Percentiles rank a stretch among this genome's conserved stretches.
Conservation (phyloP, 257 asterid genomes). For the Solanum corneliomulleri region DNA sequence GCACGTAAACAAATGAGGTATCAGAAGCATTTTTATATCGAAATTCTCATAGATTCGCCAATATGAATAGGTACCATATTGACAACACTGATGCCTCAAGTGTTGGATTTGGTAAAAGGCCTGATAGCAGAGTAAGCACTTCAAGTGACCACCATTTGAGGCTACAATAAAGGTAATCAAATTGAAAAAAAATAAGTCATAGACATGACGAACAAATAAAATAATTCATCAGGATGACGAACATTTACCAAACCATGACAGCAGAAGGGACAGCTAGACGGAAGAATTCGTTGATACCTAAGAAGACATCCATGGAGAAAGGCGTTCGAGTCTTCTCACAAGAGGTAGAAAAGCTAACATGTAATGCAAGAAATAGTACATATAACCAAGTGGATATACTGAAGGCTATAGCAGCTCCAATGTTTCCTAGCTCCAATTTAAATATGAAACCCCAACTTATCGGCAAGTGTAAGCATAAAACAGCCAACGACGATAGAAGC, state of each 20-base stretch:
- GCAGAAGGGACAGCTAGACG: conserved; percentile 51
- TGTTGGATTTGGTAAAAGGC: conserved; percentile 48
- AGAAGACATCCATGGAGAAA: conserved; percentile 30
- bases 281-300: conserved; percentile 30
- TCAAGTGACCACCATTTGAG: conserved; percentile 72
- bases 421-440: conserved; percentile 18
- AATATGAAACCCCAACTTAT: conserved; percentile 37
- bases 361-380: conserved; percentile 28
- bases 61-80: conserved; percentile 30
- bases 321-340: conserved; percentile 27
- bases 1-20: not conserved
- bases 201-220: not conserved
- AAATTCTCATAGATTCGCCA: not conserved
- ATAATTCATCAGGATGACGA: not conserved
- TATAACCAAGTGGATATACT: conserved; percentile 46
- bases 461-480: conserved; percentile 43
- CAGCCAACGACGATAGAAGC: conserved; percentile 25
- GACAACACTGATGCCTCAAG: conserved; percentile 65
- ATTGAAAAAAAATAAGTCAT: not conserved
- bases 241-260: conserved; percentile 54
- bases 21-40: not conserved
- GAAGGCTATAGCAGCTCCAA: conserved; percentile 44
- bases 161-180: conserved; percentile 10
- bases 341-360: conserved; percentile 22
- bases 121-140: conserved; percentile 40